Percentiles rank a stretch among this genome's conserved stretches.
phyloP scores from a whole-genome alignment of 179 eudicot genomes.

The Camellia oleifera region DNA sequence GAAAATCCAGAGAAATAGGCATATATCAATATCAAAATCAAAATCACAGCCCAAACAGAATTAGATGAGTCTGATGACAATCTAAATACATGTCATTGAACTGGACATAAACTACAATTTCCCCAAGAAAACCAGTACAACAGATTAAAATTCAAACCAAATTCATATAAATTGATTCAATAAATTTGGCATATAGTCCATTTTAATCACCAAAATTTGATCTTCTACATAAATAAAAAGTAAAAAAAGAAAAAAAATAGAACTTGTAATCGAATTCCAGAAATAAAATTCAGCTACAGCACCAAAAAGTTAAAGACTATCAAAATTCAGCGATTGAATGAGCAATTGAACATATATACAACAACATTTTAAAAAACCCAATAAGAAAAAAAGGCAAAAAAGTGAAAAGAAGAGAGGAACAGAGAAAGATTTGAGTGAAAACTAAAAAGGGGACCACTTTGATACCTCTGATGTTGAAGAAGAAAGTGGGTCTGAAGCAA shows the following conservation, averaged over 20 bases:
- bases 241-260: no score
- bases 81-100: neutral
- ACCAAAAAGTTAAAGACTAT: neutral
- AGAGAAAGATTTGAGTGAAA: neutral
- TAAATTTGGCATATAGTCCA: neutral
- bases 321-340: no score
- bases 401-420: neutral
- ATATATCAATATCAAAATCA: neutral
- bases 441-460: neutral
- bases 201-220: neutral
- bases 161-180: neutral
- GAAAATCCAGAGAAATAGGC: neutral
- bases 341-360: neutral
- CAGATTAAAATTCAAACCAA: neutral
- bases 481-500: neutral
- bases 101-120: neutral
- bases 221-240: no score
- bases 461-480: neutral
- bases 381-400: no score
- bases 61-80: neutral
- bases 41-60: neutral
- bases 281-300: no score
- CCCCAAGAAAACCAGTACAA: neutral
- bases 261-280: neutral
- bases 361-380: neutral